phyloP scores from a whole-genome alignment of 1,139 yeast genomes.

The Scheffersomyces segobiensis region DNA sequence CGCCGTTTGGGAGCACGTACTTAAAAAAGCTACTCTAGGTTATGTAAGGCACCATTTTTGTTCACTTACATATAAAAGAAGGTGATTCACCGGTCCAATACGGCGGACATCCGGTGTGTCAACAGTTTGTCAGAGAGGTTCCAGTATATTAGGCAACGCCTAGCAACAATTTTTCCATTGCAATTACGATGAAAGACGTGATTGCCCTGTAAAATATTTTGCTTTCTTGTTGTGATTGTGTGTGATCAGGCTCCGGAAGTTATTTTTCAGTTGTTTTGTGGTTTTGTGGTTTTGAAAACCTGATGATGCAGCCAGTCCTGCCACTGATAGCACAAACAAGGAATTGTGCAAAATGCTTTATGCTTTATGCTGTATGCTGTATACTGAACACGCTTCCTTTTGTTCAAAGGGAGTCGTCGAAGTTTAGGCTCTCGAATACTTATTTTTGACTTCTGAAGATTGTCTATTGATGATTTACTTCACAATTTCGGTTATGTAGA shows the following conservation, averaged over 20 bases:
- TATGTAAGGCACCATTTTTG: not conserved
- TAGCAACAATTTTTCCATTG: not conserved
- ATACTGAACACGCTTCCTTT: not conserved
- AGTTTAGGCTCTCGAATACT: not conserved
- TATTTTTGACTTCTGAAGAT: not conserved
- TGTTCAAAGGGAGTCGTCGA: not conserved
- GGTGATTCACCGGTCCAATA: not conserved
- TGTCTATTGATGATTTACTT: no score
- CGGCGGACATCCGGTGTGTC: not conserved
- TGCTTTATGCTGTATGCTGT: not conserved
- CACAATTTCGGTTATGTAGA: no score
- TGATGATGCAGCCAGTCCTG: not conserved
- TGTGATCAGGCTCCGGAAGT: not conserved
- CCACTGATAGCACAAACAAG: not conserved
- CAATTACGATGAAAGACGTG: not conserved
- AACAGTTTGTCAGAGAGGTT: not conserved
- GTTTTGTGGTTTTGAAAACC: not conserved
- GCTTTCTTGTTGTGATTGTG: not conserved
- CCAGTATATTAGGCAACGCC: not conserved
- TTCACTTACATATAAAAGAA: not conserved
- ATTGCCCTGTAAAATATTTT: not conserved
- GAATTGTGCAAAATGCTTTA: not conserved
- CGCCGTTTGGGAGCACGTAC: not conserved
- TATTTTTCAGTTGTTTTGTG: not conserved
- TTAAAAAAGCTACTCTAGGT: not conserved